Evolutionary conservation across 768 basidiomycete species (phyloP).

Genomic region (Strobilomyces confusus): DNA sequence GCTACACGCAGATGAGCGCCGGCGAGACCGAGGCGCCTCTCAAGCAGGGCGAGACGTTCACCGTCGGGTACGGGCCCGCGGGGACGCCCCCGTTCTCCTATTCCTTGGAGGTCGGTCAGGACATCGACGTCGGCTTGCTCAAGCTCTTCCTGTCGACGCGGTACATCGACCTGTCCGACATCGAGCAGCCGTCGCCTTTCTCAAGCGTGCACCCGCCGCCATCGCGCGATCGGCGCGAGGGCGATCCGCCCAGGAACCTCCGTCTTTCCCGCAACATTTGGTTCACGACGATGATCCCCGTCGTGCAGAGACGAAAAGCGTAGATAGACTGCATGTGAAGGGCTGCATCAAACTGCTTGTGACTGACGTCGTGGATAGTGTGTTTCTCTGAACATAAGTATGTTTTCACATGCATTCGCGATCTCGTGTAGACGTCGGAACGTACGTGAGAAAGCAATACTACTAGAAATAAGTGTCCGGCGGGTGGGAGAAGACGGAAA

Average conservation of each 20-base stretch:
- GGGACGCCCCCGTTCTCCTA: conserved; percentile 33
- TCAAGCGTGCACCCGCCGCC: background rate
- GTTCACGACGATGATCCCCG: conserved; percentile 16
- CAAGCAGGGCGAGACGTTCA: conserved; percentile 8
- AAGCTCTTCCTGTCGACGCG: conserved; percentile 40
- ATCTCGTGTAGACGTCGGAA: no score
- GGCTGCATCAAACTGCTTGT: background rate
- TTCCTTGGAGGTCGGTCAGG: conserved; percentile 26
- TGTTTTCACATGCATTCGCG: no score
- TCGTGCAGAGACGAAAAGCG: conserved; percentile 1
- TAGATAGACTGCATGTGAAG: no score
- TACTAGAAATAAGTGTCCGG: no score
- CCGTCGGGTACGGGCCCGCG: conserved; percentile 40
- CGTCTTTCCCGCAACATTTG: background rate
- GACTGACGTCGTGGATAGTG: background rate
- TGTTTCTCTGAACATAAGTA: no score
- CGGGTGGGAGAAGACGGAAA: background rate
- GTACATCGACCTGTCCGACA: conserved; percentile 32
- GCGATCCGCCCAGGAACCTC: background rate
- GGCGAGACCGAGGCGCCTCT: conserved; percentile 8
- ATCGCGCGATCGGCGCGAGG: background rate
- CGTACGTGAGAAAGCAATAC: no score
- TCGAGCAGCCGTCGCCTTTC: conserved; percentile 36
- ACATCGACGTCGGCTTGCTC: conserved; percentile 40
- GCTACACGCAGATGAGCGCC: background rate